Conservation (phyloP, 2,329 filamentous ascomycete species). For the Ceratocystis diversiconidia region DNA sequence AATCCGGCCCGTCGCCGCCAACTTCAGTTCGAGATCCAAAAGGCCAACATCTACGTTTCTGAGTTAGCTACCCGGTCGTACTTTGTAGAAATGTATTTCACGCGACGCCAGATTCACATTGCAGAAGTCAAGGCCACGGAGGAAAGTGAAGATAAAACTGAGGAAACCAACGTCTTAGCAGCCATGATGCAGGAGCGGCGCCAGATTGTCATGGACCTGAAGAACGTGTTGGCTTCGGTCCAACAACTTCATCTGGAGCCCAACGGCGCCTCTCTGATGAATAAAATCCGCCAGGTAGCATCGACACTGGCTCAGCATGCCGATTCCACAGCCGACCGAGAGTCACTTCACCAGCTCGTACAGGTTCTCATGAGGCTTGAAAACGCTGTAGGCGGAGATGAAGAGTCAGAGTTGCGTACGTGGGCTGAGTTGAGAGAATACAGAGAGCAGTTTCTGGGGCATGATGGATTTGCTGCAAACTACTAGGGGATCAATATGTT, state of each 20-base stretch:
- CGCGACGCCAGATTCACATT: slow-evolving; percentile 52
- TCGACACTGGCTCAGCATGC: slow-evolving; percentile 54
- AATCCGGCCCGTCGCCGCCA: slow-evolving; percentile 38
- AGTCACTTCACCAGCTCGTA: slow-evolving; percentile 15
- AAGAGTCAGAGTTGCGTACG: slow-evolving; percentile 16
- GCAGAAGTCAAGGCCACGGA: slow-evolving; percentile 26
- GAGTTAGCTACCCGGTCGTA: slow-evolving; percentile 71
- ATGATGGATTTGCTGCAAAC: slow-evolving; percentile 17
- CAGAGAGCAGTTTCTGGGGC: slow-evolving; percentile 16
- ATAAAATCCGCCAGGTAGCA: slow-evolving; percentile 74
- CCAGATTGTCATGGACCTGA: slow-evolving; percentile 64
- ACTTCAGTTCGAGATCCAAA: slow-evolving; percentile 77
- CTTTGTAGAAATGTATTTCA: slow-evolving; percentile 75
- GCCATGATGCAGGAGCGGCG: slow-evolving; percentile 64
- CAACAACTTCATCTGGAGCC: slow-evolving; percentile 74
- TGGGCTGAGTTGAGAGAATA: slow-evolving; percentile 17
- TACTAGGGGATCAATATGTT: slow-evolving; percentile 3
- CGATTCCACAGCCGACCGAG: slow-evolving; percentile 7
- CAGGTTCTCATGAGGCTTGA: slow-evolving; percentile 15
- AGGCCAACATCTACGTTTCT: slow-evolving; percentile 75
- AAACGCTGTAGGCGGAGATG: slow-evolving; percentile 14
- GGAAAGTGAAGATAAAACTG: slow-evolving; percentile 28
- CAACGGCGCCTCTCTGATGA: slow-evolving; percentile 51
- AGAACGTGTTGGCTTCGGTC: slow-evolving; percentile 60
- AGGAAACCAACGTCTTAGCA: slow-evolving; percentile 38